Percentiles rank a stretch among this genome's conserved stretches.
Evolutionary conservation across 768 basidiomycete species (phyloP).

Genomic region (Amyloporia xantha): DNA sequence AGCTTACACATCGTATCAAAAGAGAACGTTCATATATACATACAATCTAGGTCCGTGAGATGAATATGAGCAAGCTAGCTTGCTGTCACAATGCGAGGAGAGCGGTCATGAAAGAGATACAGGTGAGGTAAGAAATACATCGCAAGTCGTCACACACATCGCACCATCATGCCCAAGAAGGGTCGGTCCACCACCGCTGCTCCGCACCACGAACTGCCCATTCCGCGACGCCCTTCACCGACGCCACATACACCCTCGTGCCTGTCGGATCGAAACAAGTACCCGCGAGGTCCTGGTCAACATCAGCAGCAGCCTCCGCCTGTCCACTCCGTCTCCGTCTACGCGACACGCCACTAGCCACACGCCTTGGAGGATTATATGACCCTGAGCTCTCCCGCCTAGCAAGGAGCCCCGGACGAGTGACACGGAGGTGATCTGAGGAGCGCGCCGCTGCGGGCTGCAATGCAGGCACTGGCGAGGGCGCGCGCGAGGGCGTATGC

Average conservation of each 20-base stretch:
- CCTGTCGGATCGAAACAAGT: conserved; percentile 70
- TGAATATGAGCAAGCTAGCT: background rate
- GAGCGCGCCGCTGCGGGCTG: conserved; percentile 6
- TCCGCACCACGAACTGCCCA: conserved; percentile 70
- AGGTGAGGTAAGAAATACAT: background rate
- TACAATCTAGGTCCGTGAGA: background rate
- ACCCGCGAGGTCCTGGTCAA: conserved; percentile 58
- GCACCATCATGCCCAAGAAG: conserved; percentile 38
- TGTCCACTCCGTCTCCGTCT: conserved; percentile 3
- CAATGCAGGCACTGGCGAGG: conserved; percentile 27
- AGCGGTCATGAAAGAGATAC: background rate
- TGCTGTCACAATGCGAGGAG: background rate
- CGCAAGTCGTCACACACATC: background rate
- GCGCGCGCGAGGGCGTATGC: conserved; percentile 38
- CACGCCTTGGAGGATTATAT: conserved; percentile 11
- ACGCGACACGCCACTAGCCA: conserved; percentile 11
- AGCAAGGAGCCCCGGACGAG: conserved; percentile 17
- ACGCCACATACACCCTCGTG: conserved; percentile 61
- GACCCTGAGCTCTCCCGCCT: conserved; percentile 20
- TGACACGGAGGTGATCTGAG: conserved; percentile 12
- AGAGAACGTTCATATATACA: background rate
- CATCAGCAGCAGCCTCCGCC: conserved; percentile 13
- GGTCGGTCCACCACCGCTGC: conserved; percentile 65
- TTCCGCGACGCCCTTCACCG: conserved; percentile 61
- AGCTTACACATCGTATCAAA: background rate